Base-by-base conservation (phyloP, 345 rosid genomes). In the Draba incana region DNA sequence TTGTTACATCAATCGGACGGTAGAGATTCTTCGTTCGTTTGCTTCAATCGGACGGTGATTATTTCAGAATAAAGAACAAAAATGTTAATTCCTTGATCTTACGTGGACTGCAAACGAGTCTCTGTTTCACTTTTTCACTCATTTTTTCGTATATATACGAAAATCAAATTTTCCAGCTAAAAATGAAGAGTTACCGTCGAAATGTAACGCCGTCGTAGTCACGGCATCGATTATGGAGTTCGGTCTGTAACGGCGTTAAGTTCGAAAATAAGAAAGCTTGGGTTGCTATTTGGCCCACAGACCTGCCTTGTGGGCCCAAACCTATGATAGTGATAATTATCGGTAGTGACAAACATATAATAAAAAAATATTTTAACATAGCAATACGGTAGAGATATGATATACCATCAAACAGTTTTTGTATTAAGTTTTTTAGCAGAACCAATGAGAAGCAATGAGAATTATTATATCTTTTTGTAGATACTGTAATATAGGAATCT, bases 121-220 rank as follows among this genome's bases (percentile, higher is more conserved):
- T 13, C 31, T 63, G 67, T 78, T 80, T 79, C 41, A 52, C 82
- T 75, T 79, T 80, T 82, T 69, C 65, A 57, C 53, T 64, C 48
- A 43, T 41, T 64, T 35, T 12, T 8, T 9, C 16, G n/a, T 14
- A 45, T 42, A 45, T 42, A 45, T 42, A 58, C 13, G n/a, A 24
- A 57, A 58, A 5, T 42, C 12, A 48, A 63, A 31, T 63, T 16
- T 48, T 2, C 44, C 44, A 33, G 12, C 44, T 33, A 16, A 23
- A 23, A 67, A 9, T 13, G 6, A 31, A 45, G 48, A n/a, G n/a
- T n/a, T n/a, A 60, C 73, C 13, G 50, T 71, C 53, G 14, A 9
- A 11, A 10, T 2, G 4, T 51, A 77, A 82, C 78, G 75, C 61
- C 68, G 64, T 46, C 10, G 27, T 10, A 3, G 38, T 59, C 49